Evolutionary conservation across 257 asterid species (phyloP), one percentile per base, ranked within the genome.

Genomic region (Nicotiana noctiflora): DNA sequence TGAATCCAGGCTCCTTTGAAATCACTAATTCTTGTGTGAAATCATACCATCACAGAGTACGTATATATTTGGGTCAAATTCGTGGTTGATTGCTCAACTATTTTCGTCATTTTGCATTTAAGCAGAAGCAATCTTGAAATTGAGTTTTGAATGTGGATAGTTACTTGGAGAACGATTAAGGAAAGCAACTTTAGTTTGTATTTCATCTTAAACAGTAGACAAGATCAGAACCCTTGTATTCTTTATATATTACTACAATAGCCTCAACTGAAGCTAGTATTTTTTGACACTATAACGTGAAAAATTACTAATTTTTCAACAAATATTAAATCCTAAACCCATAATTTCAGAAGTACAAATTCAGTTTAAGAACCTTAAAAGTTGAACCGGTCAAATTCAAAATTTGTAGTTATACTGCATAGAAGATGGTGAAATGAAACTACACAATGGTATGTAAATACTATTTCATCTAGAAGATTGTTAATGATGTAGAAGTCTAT

Each of bases 1-100:
- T n/a, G n/a, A n/a, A n/a, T n/a, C n/a, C n/a, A n/a, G n/a, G n/a
- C n/a, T n/a, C n/a, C 51, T 82, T 37, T 83, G 88, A 84, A 79
- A 81, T 82, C 81, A 40, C 81, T 79, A 66, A 83, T 81, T 83
- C 79, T 77, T 77, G 23, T 25, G 53, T 62, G 59, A 75, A 80
- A 13, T 53, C 19, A 15, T 53, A 53, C 55, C 55, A 51, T 53
- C 59, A 15, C 19, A 53, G 19, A 15, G 59, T 53, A 53, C 59
- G 8, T 15, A 55, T n/a, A 40, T 40, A 17, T 55, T 52, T 14
- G n/a, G 57, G 57, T 52, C 57, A 52, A 52, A 53, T 53, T 55
- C 10, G 8, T 6, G 6, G 21, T 55, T 55, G 60, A 55, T 55
- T 55, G 60, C 17, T 55, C 60, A 55, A 55, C 56, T 55, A 21